Evolutionary conservation across 768 basidiomycete genomes (phyloP).

Genomic region (Tricholoma flavovirens): DNA sequence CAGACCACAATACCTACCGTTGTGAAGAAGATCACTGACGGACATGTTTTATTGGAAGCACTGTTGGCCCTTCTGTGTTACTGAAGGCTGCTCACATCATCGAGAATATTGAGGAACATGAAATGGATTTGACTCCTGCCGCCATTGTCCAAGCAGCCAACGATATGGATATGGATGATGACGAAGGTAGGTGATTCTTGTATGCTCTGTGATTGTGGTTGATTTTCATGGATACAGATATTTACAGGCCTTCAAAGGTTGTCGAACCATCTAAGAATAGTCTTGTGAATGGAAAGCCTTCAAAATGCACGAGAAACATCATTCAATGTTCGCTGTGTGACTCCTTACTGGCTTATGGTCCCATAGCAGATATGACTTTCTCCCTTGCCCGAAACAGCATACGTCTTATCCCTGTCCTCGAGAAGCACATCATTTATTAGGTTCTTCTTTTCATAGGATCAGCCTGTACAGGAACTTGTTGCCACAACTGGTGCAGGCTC

Average conservation of each 20-base stretch:
- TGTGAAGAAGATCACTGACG: conserved; percentile 42
- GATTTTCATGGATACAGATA: conserved; percentile 24
- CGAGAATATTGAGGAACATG: conserved; percentile 47
- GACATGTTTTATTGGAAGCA: conserved; percentile 75
- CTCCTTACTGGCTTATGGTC: conserved; percentile 65
- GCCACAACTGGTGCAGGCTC: conserved; percentile 78
- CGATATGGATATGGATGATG: conserved; percentile 77
- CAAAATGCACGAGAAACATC: conserved; percentile 52
- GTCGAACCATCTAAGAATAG: conserved; percentile 37
- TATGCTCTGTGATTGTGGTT: conserved; percentile 1
- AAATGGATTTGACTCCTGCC: conserved; percentile 35
- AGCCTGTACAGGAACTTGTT: conserved; percentile 73
- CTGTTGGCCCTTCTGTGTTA: conserved; percentile 75
- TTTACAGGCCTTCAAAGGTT: conserved; percentile 39
- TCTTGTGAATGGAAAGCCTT: conserved; percentile 17
- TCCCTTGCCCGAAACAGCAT: conserved; percentile 69
- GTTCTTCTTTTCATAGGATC: conserved; percentile 42
- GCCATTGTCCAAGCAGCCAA: conserved; percentile 46
- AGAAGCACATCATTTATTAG: background rate
- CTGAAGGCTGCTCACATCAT: conserved; percentile 61
- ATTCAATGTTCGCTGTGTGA: conserved; percentile 70
- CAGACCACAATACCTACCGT: conserved; percentile 62
- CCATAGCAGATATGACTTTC: conserved; percentile 75
- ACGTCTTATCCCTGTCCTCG: conserved; percentile 19
- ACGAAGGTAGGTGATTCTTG: conserved; percentile 42